A percentile compares a stretch with the other conserved stretches of the same genome.
Evolutionary conservation across 495 filamentous ascomycete species (phyloP).

Genomic region (Beverwykella pulmonaria): DNA sequence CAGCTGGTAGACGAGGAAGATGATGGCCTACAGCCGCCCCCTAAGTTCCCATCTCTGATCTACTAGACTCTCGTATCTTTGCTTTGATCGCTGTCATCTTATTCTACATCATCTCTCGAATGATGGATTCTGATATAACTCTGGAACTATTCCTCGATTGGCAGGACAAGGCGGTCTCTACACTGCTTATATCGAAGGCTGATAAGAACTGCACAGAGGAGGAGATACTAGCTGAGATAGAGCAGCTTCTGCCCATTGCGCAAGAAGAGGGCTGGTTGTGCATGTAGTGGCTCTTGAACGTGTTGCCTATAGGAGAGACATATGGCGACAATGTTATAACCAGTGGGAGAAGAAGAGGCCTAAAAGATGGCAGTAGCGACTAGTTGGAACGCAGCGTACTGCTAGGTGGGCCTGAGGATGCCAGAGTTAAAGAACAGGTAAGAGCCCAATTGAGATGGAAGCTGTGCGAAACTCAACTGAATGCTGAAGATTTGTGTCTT

Average conservation of each 20-base stretch:
- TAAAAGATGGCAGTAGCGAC: constrained; percentile 37
- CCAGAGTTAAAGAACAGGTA: no score
- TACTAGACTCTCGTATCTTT: constrained; percentile 47
- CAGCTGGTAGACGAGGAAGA: constrained; percentile 27
- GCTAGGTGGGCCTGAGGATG: no score
- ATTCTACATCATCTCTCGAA: constrained; percentile 56
- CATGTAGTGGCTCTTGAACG: constrained; percentile 44
- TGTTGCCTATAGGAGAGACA: constrained; percentile 35
- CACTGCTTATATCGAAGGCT: constrained; percentile 7
- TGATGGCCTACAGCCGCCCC: constrained; percentile 16
- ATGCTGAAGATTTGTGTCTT: no score
- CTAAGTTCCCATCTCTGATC: constrained; percentile 6
- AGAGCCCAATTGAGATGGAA: no score
- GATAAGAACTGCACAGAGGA: constrained; percentile 12
- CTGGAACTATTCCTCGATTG: constrained; percentile 49
- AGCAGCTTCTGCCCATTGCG: constrained; percentile 38
- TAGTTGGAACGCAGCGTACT: no score
- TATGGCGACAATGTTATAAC: constrained; percentile 47
- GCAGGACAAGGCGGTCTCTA: constrained; percentile 48
- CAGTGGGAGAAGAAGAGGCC: constrained; percentile 30
- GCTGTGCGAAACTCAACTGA: no score
- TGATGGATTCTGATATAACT: constrained; percentile 46
- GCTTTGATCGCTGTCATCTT: constrained; percentile 68
- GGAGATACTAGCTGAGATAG: constrained; percentile 26
- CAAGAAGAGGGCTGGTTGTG: constrained; percentile 41